Percentiles rank a stretch among this genome's conserved stretches.
Conservation (phyloP, 2,329 filamentous ascomycete genomes). For the Sporothrix pallida region DNA sequence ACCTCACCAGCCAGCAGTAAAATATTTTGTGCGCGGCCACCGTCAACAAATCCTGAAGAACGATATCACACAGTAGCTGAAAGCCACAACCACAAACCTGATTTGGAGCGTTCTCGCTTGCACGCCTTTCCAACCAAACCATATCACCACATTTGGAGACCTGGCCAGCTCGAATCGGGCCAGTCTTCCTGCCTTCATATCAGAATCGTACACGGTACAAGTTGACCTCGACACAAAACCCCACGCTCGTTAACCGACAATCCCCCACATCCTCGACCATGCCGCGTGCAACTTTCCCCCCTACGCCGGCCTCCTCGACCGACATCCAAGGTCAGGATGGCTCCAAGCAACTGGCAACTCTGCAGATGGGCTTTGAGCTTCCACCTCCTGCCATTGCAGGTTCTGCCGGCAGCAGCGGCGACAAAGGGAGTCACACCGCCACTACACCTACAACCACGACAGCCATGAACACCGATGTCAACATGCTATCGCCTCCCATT, state of each 20-base stretch:
- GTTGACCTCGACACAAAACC: background rate
- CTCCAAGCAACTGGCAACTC: slow-evolving; percentile 61
- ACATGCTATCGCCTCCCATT: slow-evolving; percentile 44
- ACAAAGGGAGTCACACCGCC: slow-evolving; percentile 41
- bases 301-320: slow-evolving; percentile 79
- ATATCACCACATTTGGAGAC: background rate
- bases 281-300: slow-evolving; percentile 70
- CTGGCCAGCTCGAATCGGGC: background rate
- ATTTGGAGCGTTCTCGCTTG: background rate
- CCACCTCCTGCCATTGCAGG: slow-evolving; percentile 73
- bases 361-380: slow-evolving; percentile 74
- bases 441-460: background rate
- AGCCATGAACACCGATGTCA: slow-evolving; percentile 42
- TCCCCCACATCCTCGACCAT: slow-evolving; percentile 50
- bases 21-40: background rate
- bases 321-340: slow-evolving; percentile 78
- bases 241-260: background rate
- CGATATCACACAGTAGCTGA: background rate
- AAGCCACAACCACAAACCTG: background rate
- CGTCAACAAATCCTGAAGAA: background rate
- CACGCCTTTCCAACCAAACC: background rate
- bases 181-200: background rate
- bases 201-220: background rate
- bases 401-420: slow-evolving; percentile 40
- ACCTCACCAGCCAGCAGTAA: slow-evolving; percentile 8